Evolutionary conservation across 257 asterid species (phyloP), one percentile per base, ranked within the genome.

Genomic region (Handroanthus guayacan): DNA sequence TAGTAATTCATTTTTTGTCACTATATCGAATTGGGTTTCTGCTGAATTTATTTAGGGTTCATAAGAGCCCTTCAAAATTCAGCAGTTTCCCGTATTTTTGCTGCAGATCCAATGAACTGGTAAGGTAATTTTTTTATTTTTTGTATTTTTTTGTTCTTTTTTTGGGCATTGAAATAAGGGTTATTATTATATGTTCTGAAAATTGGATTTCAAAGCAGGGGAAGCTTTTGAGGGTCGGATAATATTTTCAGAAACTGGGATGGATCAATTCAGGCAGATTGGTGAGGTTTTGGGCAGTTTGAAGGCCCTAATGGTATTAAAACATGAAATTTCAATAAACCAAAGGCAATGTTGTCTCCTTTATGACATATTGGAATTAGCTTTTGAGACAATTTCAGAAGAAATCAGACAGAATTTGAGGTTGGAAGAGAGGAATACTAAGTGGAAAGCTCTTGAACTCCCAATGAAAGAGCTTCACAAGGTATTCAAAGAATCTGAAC

Each of bases 221-320:
- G 67, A 58, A 31, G 47, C 25, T 37, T 43, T 68, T 37, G 75
- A 61, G 77, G 39, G 60, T 39, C 48, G 70, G 64, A 41, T 3
- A 39, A 31, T 17, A 5, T 16, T 20, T 20, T 0, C 34, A 41
- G 65, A 58, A 47, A 50, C 48, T 7, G 48, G 48, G 63, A 94
- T 94, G 99, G 99, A 94, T 72, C 95, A 92, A 76, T 89, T 90
- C 83, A 80, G 95, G 84, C 97, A 89, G 67, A 85, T 89, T 34
- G 99, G 99, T 61, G 97, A 94, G 83, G 89, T 89, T 36, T 69
- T 94, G 68, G 99, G 99, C 41, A 84, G 95, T 52, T 31, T 92
- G 61, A 87, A 84, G 75, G 95, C 97, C n/a, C 61, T 92, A 0
- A 92, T 92, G 97, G 92, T 92, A 9, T 58, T 94, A 31, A 87